Evolutionary conservation across 352 stramenopile genomes (phyloP), one percentile per base, ranked within the genome.

Genomic region (Globisporangium nagaii): DNA sequence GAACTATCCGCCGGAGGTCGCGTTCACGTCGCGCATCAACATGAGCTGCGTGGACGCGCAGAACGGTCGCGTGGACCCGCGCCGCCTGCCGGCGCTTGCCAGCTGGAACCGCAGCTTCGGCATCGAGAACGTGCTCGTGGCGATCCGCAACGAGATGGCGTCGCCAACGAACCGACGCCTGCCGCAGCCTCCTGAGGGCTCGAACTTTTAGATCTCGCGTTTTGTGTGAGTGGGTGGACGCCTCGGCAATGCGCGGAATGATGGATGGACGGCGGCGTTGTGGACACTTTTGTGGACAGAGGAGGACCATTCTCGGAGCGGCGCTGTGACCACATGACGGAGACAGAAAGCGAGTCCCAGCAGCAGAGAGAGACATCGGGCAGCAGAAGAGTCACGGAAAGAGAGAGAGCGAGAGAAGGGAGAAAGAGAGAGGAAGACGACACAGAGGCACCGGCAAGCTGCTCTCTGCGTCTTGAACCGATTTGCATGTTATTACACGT

Each of bases 11-110:
- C 96, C 96, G 7, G 73, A 95, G 43, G 89, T 99, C 24, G 83
- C 86, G 39, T 99, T 99, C 73, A 93, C 97, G 53, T 98, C 92
- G 55, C 93, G 93, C 66, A 98, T 99, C 73, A 98, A 98, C 77
- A 97, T 99, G 86, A 90, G 67, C 53, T 98, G 92, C 68, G 96
- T 99, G 58, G 93, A 99, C 67, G 79, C 84, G 27, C 73, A 88
- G 51, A 88, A 62, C 39, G 90, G 90, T 6, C 77, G 84, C 45
- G 84, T 97, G 42, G 73, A 94, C 43, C 70, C 78, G 43, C 73
- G 86, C 73, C 73, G 77, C 73, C 69, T 94, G 47, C 53, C 65
- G 20, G 71, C 68, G 28, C 74, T 94, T 48, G 75, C 73, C 39
- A 89, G 70, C 53, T 94, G 84, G 84, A 88, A 93, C 69, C 86